Base-by-base conservation (phyloP, 495 filamentous ascomycete species). In the Trichoderma asperelloides region DNA sequence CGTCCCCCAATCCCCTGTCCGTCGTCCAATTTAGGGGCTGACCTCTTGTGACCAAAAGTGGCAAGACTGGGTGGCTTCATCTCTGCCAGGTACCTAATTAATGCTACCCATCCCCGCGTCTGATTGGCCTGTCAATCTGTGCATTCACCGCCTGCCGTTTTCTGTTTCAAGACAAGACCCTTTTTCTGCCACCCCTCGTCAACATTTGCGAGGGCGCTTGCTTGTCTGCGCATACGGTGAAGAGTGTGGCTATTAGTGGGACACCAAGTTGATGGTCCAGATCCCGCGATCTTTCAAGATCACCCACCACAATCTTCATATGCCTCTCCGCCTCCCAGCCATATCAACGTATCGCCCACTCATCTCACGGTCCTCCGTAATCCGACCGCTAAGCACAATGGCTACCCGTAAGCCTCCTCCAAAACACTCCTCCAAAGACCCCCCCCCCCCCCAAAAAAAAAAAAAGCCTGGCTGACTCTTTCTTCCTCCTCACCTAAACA, bases 221-320 rank as follows among this genome's bases (percentile, higher is more conserved):
- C n/a, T 57, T 57, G 23, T 57, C 49, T 57, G 55, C 23, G 25
- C 55, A 21, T 55, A 11, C 49, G 15, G n/a, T 15, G 9, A 55
- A 55, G 5, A n/a, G 18, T 23, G n/a, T 21, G n/a, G 21, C 21
- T 21, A 11, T 55, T 55, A 55, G 49, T 55, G 49, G 18, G 49
- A 55, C 49, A 11, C 8, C 16, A n/a, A 55, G 16, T 21, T 51
- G 33, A 37, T 37, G 9, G 33, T 37, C 33, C 23, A 55, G 49
- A 60, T 60, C 25, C 55, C 55, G 55, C 55, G 55, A 60, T 60
- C 55, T 18, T n/a, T 51, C 47, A 18, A 60, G 27, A 60, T 60
- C 55, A 30, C 23, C 55, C 25, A 5, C 23, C 27, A 21, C 12
- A n/a, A 4, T 7, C 28, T 13, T 60, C 55, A 60, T 60, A 60